phyloP scores from a whole-genome alignment of 768 basidiomycete genomes.

The Termitomyces bulborhizus region DNA sequence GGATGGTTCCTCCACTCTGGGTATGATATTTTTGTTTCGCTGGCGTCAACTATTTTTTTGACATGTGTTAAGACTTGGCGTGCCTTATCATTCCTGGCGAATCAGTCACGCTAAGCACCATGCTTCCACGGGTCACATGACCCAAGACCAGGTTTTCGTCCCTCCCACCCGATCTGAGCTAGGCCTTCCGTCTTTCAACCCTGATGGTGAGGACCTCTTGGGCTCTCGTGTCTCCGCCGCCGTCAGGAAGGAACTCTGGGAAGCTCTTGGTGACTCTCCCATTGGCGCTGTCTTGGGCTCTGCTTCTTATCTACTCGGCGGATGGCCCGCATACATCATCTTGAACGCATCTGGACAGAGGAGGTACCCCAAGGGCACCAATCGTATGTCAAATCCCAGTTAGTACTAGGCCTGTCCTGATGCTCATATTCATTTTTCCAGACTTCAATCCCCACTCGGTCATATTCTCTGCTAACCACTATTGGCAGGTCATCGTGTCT shows the following conservation, averaged over 20 bases:
- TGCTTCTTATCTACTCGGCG: constrained; percentile 63
- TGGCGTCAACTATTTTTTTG: constrained; percentile 9
- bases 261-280: constrained; percentile 90
- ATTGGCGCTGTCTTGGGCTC: constrained; percentile 54
- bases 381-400: constrained; percentile 47
- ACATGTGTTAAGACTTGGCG: constrained; percentile 61
- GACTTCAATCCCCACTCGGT: constrained; percentile 74
- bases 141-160: constrained; percentile 94
- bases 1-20: constrained; percentile 91
- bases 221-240: constrained; percentile 63
- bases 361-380: constrained; percentile 72
- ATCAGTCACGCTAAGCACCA: constrained; percentile 95
- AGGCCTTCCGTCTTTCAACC: constrained; percentile 60
- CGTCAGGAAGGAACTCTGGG: constrained; percentile 68
- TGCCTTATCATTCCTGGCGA: constrained; percentile 96
- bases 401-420: neutral
- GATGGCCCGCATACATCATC: constrained; percentile 84
- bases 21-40: constrained; percentile 28
- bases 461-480: constrained; percentile 85
- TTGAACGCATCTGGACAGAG: constrained; percentile 82
- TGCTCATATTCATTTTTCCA: constrained; percentile 11
- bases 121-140: constrained; percentile 89
- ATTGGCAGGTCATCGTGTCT: constrained; percentile 69
- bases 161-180: constrained; percentile 79
- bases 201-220: constrained; percentile 55